Base-by-base conservation (phyloP, 2,329 filamentous ascomycete genomes). In the Exophiala calicioides region DNA sequence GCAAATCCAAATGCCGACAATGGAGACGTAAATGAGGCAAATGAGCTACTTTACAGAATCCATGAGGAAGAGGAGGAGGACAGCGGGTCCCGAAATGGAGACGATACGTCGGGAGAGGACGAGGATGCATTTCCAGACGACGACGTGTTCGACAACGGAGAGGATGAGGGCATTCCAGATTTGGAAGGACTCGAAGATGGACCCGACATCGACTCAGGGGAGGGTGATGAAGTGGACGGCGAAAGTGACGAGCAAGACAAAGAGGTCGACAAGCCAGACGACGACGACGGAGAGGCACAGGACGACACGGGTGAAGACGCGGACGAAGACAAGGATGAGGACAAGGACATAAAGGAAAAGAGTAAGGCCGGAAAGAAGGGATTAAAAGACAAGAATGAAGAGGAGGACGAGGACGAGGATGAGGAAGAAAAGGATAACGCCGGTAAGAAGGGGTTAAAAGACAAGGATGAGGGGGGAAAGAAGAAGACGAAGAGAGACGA, bases 11-110 rank as follows among this genome's bases (percentile, higher is more conserved):
- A 38, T 23, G 41, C 49, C 5, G 39, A 44, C 19, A 36, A 45
- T 4, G 42, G 44, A 20, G 47, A 44, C 12, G 27, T 51, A 36
- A 47, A 54, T 19, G 32, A 39, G 18, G 26, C 33, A 16, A 51
- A 45, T 12, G 51, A 54, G 31, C 27, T 54, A 16, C 16, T 51
- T 34, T 24, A 33, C 18, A 45, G 43, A 41, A 50, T 50, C 23
- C 35, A 44, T 18, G 23, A 43, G 21, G 45, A 49, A n/a, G 20
- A 49, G 19, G 32, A 42, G 15, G 32, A 23, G 9, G 31, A 43
- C n/a, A 32, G 45, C 37, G 27, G 20, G 39, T 12, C 16, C 16
- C 16, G 4, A n/a, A 12, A 21, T 23, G 13, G 13, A 7, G 36
- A 19, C 9, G 31, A 33, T 13, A 13, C 18, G 8, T 12, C n/a